Base-by-base conservation (phyloP, 1,284 basidiomycete species). In the Leccinum pallidistipes region DNA sequence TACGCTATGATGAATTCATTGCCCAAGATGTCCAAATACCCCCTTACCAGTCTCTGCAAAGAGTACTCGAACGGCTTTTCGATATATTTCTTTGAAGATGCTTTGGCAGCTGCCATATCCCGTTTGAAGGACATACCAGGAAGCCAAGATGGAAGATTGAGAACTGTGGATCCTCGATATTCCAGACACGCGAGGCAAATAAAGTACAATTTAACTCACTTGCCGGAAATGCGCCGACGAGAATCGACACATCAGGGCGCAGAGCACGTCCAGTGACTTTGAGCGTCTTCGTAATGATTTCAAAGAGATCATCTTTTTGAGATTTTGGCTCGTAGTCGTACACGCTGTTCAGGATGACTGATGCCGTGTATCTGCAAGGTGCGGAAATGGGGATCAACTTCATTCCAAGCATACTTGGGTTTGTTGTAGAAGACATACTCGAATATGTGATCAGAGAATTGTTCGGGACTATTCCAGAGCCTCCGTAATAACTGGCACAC, bases 401-500 rank as follows among this genome's bases (percentile, higher is more conserved):
- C 40, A 7, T 1, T 52, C 47, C 24, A 58, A 29, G 16, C 31
- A 7, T 14, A 29, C 11, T 29, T 24, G 24, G 3, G 14, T 34
- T 29, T 34, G n/a, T 49, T 16, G 18, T 21, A 18, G 9, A 36
- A 43, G 31, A 50, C 67, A 6, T 64, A 65, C 71, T 68, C 60
- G 5, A 66, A 70, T 62, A 76, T 49, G 40, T 79, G 77, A 7
- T 64, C 52, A 8, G 55, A 36, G 27, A 72, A 74, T 34, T 70
- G 63, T 1, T 71, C 65, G 1, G 76, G 78, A 10, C 62, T 65
- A 1, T 61, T 52, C 21, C 79, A 64, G 31, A 82, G 60, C 9
- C 64, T 68, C 12, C 67, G 59, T 14, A 83, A 64, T 21, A 81
- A 65, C 9, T 73, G 68, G 31, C 74, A 66, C 5, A 65, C 68